Evolutionary conservation across 1,139 yeast genomes (phyloP), one percentile per base, ranked within the genome.

Genomic region (Candida gigantensis): DNA sequence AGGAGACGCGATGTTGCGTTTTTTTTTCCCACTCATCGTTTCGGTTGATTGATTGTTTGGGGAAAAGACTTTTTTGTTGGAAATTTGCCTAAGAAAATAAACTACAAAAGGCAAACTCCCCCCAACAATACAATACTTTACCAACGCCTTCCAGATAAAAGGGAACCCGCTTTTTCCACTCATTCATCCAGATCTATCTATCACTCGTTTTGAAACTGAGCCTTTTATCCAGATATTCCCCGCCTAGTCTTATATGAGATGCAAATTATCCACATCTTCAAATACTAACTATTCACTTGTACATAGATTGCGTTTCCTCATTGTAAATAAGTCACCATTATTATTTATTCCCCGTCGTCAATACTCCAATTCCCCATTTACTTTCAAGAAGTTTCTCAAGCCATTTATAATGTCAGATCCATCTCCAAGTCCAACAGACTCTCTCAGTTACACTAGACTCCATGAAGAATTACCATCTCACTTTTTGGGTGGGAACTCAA

Each of bases 401-500:
- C 9, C 24, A 16, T 16, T 26, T n/a, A 26, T 25, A n/a, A 40
- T 40, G 44, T 32, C 44, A 19, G 40, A 32, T 17, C 32, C 20
- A 31, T 32, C 35, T 24, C 37, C 42, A 15, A 34, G 35, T 24
- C 37, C 49, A 15, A 36, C 33, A 28, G 24, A 35, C 11, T 34
- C 45, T 18, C 37, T 37, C 26, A 68, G 67, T 46, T 67, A 62
- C 47, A 36, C 57, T 33, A 32, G 39, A 14, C 52, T 65, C 37
- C 77, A 72, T 46, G 43, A 53, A 33, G 44, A 55, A 6, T 70
- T 90, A 51, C 82, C 96, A 18, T 45, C 74, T 25, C 85, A 88
- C 61, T 92, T 89, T 64, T 63, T 77, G 44, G 98, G 98, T 34
- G 73, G 82, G 41, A 86, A 89, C 59, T 74, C 92, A 26, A 70